Evolutionary conservation across 176 grass and related monocot genomes (phyloP), one percentile per base, ranked within the genome.

Genomic region (Bolboschoenus planiculmis): DNA sequence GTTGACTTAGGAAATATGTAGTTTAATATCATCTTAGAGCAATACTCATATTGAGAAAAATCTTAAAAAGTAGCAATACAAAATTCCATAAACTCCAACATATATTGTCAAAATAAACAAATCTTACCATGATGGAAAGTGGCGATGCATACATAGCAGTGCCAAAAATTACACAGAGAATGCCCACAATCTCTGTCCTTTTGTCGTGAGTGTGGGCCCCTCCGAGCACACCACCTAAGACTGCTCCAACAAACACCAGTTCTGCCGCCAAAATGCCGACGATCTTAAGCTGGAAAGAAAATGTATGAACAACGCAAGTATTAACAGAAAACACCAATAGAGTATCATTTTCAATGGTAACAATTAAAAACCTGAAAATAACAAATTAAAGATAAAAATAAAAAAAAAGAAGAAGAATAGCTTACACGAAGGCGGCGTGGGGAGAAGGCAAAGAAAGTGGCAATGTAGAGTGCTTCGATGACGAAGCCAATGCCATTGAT

Each of bases 401-500:
- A 63, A 27, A 65, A n/a, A 42, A 16, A 21, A 48, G 27, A 43
- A 37, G 9, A 21, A 79, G 2, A 24, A 10, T 6, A 35, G 23
- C 55, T 71, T 75, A 97, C 91, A 13, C 91, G 91, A 36, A 70
- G 83, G 39, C 61, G 5, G 2, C 16, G 58, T 16, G 34, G 3
- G n/a, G 90, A 26, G 63, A 80, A 97, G 47, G 43, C 0, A 56
- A 97, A 85, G 76, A 86, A 97, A 53, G 89, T 84, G 82, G 53
- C 20, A 58, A 97, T 81, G 91, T 94, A 97, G 11, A 34, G 0
- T 18, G 34, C 43, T 87, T 97, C 94, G 24, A 97, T 33, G 62
- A 75, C 37, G 43, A 97, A 59, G 4, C 94, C 94, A 24, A 87
- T 50, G 74, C 90, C 86, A 42, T 97, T 97, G 55, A 97, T 97